These are phyloP conservation scores for Gonapodya sp. DNA, from an alignment of 192 early-diverging fungal species.

Conservation along the genomic window DNA sequence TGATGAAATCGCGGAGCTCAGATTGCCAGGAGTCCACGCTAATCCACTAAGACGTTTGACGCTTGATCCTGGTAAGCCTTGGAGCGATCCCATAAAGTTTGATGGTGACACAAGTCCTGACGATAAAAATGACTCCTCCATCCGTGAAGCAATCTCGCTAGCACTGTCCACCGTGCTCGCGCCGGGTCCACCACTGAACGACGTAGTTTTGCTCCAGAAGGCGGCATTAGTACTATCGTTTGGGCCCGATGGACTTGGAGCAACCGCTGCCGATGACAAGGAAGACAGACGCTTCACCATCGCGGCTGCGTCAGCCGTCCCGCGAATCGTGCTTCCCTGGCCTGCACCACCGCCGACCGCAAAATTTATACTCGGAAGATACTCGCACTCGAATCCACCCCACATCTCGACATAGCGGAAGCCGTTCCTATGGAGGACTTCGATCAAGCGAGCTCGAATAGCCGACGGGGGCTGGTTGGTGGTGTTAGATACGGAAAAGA, in stretches of 20 bases:
- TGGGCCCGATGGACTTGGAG: background rate
- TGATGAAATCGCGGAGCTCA: background rate
- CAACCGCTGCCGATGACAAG: background rate
- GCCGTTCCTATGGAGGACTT: constrained; percentile 17
- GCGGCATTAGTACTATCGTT: background rate
- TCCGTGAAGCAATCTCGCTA: background rate
- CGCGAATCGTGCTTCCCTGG: background rate
- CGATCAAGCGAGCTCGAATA: constrained; percentile 26
- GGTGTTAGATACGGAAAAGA: constrained; percentile 32
- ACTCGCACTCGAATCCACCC: constrained; percentile 24
- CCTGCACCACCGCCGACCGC: background rate
- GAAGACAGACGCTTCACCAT: background rate
- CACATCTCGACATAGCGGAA: constrained; percentile 16
- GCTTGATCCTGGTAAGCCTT: background rate
- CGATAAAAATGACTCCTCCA: background rate
- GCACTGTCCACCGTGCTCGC: background rate
- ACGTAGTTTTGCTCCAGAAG: background rate
- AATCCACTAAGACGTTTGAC: background rate
- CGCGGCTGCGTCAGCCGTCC: background rate
- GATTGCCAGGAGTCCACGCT: background rate
- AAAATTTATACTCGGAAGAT: constrained; percentile 9
- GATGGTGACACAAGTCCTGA: background rate
- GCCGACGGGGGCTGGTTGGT: constrained; percentile 26
- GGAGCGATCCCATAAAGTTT: background rate
- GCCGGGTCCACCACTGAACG: background rate